These are phyloP conservation scores for Kernera saxatilis DNA, from an alignment of 345 rosid species.

Conservation along the genomic window DNA sequence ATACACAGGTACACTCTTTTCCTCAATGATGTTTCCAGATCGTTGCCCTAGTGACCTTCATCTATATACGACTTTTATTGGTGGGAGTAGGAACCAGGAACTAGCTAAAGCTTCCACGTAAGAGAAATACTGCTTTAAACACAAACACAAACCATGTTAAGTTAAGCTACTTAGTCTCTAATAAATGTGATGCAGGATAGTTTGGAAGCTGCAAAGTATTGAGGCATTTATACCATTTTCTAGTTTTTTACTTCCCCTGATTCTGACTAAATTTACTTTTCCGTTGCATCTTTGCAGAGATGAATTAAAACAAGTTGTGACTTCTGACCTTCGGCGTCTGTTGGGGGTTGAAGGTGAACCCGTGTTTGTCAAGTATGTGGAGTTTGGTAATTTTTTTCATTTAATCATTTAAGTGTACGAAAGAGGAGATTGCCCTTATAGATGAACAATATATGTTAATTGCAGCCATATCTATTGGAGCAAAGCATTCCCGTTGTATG, in stretches of 20 bases:
- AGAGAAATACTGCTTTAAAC: constrained; percentile 4
- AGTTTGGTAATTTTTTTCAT: neutral
- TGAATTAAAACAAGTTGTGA: constrained; percentile 70
- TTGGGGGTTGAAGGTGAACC: constrained; percentile 95
- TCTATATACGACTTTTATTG: constrained; percentile 92
- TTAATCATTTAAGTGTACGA: neutral
- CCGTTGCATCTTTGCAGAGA: constrained; percentile 33
- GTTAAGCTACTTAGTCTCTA: neutral
- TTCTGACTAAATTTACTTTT: neutral
- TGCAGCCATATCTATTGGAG: constrained; percentile 91
- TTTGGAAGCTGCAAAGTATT: neutral
- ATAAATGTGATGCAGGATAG: neutral
- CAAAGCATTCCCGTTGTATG: constrained; percentile 80
- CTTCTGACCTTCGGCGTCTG: constrained; percentile 74
- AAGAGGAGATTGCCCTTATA: neutral
- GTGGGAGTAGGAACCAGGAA: constrained; percentile 86
- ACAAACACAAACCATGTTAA: neutral
- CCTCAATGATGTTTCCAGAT: constrained; percentile 95
- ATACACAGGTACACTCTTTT: constrained; percentile 80
- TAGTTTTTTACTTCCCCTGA: neutral
- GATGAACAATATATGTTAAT: constrained; percentile 4
- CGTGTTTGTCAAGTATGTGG: constrained; percentile 60
- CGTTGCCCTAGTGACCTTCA: constrained; percentile 63
- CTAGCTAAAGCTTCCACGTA: constrained; percentile 86
- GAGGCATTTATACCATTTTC: neutral